These are phyloP conservation scores for Nepenthes mirabilis DNA, from an alignment of 148 eudicot species.

Conservation along the genomic window DNA sequence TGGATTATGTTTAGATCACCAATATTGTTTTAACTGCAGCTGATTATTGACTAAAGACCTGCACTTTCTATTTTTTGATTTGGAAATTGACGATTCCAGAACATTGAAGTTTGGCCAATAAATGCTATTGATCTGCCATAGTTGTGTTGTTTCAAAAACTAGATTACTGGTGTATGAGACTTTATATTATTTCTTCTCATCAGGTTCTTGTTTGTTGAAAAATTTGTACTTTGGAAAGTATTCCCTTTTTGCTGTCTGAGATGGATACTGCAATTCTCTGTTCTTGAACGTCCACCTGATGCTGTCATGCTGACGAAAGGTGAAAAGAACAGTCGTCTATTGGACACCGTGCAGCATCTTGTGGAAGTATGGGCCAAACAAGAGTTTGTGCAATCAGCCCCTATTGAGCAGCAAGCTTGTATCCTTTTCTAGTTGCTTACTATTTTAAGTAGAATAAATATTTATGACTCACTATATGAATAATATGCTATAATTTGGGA, in stretches of 20 bases:
- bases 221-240: slow-evolving; percentile 74
- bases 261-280: slow-evolving; percentile 92
- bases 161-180: neutral
- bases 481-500: too few species aligned
- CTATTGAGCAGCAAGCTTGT: slow-evolving; percentile 87
- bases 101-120: neutral
- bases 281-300: slow-evolving; percentile 49
- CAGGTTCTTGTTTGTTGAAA: slow-evolving; percentile 73
- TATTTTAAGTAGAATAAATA: too few species aligned
- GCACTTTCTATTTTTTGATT: too few species aligned
- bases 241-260: slow-evolving; percentile 80
- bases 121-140: neutral
- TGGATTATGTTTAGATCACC: too few species aligned
- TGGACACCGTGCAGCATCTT: slow-evolving; percentile 48
- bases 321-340: slow-evolving; percentile 23
- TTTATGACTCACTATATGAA: too few species aligned
- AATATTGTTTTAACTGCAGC: too few species aligned
- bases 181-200: slow-evolving; percentile 5
- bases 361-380: slow-evolving; percentile 61
- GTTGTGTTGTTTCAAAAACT: too few species aligned
- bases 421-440: slow-evolving; percentile 33
- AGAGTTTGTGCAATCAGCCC: slow-evolving; percentile 80
- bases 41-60: too few species aligned
- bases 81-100: neutral
- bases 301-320: slow-evolving; percentile 24